Evolutionary conservation across 2,329 filamentous ascomycete species (phyloP).

Genomic region (Rhytidhysteron rufulum): DNA sequence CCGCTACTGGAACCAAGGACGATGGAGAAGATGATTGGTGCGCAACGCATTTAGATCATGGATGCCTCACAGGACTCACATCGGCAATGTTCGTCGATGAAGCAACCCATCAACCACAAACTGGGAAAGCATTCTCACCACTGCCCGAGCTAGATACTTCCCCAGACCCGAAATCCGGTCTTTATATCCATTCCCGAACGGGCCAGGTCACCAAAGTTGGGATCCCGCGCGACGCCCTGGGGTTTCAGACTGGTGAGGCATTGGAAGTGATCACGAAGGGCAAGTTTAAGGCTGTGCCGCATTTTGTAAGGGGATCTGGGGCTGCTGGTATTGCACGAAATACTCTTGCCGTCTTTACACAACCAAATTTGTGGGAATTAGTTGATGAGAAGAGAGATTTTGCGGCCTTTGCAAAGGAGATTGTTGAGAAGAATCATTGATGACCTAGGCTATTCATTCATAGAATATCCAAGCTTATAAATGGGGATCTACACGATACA

Average conservation of each 20-base stretch:
- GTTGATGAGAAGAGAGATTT: constrained; percentile 70
- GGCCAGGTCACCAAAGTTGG: constrained; percentile 84
- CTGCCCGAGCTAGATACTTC: constrained; percentile 70
- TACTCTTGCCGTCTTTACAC: constrained; percentile 93
- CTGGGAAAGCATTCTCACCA: constrained; percentile 37
- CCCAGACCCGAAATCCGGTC: constrained; percentile 77
- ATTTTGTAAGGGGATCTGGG: constrained; percentile 81
- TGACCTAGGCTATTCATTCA: too few species aligned
- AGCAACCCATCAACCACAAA: constrained; percentile 37
- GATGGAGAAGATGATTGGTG: constrained; percentile 87
- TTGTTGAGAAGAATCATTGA: constrained; percentile 46
- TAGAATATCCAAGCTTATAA: too few species aligned
- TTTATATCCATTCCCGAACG: constrained; percentile 89
- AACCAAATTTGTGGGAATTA: constrained; percentile 82
- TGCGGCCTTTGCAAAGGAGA: constrained; percentile 66
- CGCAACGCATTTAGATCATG: constrained; percentile 84
- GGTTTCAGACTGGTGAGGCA: constrained; percentile 93
- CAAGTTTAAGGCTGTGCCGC: constrained; percentile 88
- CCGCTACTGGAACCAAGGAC: constrained; percentile 9
- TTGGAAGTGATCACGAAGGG: constrained; percentile 88
- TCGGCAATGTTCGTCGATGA: constrained; percentile 97
- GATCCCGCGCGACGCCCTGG: constrained; percentile 87
- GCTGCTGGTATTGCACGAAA: constrained; percentile 55
- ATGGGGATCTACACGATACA: too few species aligned
- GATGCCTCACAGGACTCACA: constrained; percentile 89